Base-by-base conservation (phyloP, 2,329 filamentous ascomycete genomes). In the Aspergillus sp. region DNA sequence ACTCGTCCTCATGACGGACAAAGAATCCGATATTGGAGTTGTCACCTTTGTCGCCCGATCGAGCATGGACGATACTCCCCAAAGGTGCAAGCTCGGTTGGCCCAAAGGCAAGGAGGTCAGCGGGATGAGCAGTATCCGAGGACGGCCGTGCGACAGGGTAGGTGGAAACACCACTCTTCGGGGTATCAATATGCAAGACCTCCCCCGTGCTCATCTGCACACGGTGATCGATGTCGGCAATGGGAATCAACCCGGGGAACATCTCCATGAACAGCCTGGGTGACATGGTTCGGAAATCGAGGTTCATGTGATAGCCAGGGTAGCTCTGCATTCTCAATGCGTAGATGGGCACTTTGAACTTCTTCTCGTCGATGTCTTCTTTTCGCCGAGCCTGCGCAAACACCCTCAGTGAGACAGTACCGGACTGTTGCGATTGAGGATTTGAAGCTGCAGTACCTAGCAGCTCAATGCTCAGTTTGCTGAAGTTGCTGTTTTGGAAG, bases 21-120 rank as follows among this genome's bases (percentile, higher is more conserved):
- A 80, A 85, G 60, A 82, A 75, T 0, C 80, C 80, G 4, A 80
- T 71, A 52, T 82, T 82, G 32, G 72, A 73, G 62, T 82, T 76
- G 0, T 74, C 72, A 0, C 74, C 78, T 59, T 82, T 82, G 54
- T 82, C 80, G 0, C 77, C 76, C 2, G 73, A 77, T 3, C 76
- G 71, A 5, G 68, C 75, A 20, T 72, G 73, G 2, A 74, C 75
- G 3, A 78, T 64, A 59, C 65, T 71, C 16, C 75, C 76, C 7
- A 78, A 56, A 0, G 66, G 71, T 3, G 63, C 71, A 6, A 64
- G 64, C 22, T 59, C 62, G 1, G 67, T 69, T 2, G 67, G 67
- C 4, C 68, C 70, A 58, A 73, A 72, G 2, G 39, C 39, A 3
- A 18, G 29, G n/a, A 68, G 24, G 31, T 54, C 53, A n/a, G 56